A percentile compares a stretch with the other conserved stretches of the same genome.
These are phyloP conservation scores for Ophiocytium majus DNA, from an alignment of 352 stramenopile species.

Conservation along the genomic window DNA sequence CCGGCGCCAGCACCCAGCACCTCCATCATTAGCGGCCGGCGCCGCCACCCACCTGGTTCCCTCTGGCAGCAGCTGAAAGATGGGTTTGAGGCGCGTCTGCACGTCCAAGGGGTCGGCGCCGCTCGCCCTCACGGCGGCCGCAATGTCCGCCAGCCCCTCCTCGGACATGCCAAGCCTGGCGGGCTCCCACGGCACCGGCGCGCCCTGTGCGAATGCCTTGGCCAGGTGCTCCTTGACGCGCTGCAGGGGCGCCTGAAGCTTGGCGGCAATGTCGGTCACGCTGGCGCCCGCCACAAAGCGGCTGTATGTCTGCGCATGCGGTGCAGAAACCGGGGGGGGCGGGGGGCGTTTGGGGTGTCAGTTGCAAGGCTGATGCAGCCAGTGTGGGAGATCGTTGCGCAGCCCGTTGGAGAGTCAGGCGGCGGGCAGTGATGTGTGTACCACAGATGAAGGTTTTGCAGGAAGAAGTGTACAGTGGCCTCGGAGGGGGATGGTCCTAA, in stretches of 20 bases:
- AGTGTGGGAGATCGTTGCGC: too few species aligned
- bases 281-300: not conserved
- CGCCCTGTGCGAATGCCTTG: not conserved
- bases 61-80: not conserved
- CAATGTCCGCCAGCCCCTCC: not conserved
- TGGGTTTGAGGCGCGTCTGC: not conserved
- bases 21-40: too few species aligned
- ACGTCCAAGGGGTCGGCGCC: not conserved
- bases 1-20: too few species aligned
- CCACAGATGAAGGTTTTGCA: too few species aligned
- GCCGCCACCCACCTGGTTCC: not conserved
- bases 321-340: too few species aligned
- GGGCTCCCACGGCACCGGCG: not conserved
- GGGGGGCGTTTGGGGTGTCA: too few species aligned
- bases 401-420: too few species aligned
- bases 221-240: not conserved
- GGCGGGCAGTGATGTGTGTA: too few species aligned
- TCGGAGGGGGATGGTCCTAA: too few species aligned
- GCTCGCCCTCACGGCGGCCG: not conserved
- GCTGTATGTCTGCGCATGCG: too few species aligned
- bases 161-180: not conserved
- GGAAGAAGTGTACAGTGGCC: too few species aligned
- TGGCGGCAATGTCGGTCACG: not conserved
- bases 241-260: not conserved
- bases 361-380: too few species aligned